Evolutionary conservation across 1,284 basidiomycete species (phyloP), one percentile per base, ranked within the genome.

Genomic region (Cutaneotrichosporon curvatum): DNA sequence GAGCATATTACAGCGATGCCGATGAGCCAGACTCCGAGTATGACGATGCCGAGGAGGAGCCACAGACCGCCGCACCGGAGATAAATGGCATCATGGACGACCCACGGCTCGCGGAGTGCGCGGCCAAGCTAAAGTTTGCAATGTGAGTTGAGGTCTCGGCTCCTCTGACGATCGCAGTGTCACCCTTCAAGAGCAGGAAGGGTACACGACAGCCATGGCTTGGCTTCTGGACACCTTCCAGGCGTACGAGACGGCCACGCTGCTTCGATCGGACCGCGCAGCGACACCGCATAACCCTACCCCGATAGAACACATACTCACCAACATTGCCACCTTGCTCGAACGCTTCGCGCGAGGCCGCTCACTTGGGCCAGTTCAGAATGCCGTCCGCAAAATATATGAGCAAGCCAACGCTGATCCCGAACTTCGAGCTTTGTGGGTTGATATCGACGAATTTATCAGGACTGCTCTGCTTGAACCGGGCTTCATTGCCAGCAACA

Each of bases 221-320:
- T 53, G 51, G 51, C 47, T 53, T 4, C 39, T 53, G 4, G 51
- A 53, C 28, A 43, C 40, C 32, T 53, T 49, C 18, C 32, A 46
- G 14, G 38, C 41, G n/a, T 53, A 53, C 41, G 47, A 53, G 32
- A 18, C 10, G 16, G 51, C 48, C 19, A 28, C 34, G 20, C 20
- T 44, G 3, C 7, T 28, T 7, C 25, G 25, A 7, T 28, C 25
- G 8, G 11, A 34, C n/a, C 9, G 11, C 18, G 19, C 46, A 15
- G 11, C 16, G 9, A 33, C 28, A 12, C 40, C n/a, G 4, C 15
- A 16, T 14, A 18, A 35, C 12, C 34, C 39, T 32, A 47, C 34
- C 5, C 34, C 39, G 12, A 47, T 38, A n/a, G 38, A 38, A 4
- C 40, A 38, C 10, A 49, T 53, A 11, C 31, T 53, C 14, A 8